phyloP scores from a whole-genome alignment of 1,284 basidiomycete species.

The Flammula alnicola region DNA sequence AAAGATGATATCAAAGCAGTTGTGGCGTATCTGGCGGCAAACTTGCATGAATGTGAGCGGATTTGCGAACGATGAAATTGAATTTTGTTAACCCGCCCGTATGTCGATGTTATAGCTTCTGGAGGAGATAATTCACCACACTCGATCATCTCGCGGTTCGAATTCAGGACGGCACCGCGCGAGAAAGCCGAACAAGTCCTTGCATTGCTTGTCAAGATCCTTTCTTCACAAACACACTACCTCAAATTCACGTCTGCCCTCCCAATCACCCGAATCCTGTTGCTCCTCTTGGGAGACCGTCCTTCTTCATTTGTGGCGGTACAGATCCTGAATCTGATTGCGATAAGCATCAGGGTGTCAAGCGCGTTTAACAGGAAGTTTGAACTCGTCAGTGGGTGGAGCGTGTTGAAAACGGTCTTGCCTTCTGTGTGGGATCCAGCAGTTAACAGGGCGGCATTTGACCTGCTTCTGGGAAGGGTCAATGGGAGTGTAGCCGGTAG shows the following conservation, averaged over 20 bases:
- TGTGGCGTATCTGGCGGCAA: conserved; percentile 84
- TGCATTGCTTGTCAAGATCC: conserved; percentile 57
- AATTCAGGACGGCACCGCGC: conserved; percentile 41
- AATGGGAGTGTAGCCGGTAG: conserved; percentile 5
- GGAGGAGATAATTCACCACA: conserved; percentile 52
- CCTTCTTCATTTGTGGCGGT: conserved; percentile 64
- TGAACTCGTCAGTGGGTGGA: conserved; percentile 80
- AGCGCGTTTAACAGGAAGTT: conserved; percentile 72
- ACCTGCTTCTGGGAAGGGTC: conserved; percentile 56
- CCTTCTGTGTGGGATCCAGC: conserved; percentile 67
- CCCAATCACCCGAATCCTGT: conserved; percentile 73
- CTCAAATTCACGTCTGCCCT: conserved; percentile 68
- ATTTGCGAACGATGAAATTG: conserved; percentile 6
- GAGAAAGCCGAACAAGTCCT: conserved; percentile 70
- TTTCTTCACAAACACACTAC: conserved; percentile 58
- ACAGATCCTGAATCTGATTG: conserved; percentile 64
- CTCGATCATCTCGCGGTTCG: conserved; percentile 59
- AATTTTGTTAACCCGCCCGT: conserved; percentile 8
- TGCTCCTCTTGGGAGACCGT: conserved; percentile 73
- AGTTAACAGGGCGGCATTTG: conserved; percentile 69
- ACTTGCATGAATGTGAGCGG: conserved; percentile 71
- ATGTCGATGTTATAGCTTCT: conserved; percentile 23
- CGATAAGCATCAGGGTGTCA: conserved; percentile 55
- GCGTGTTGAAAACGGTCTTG: conserved; percentile 63
- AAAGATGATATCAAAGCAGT: conserved; percentile 84